These are phyloP conservation scores for Balamuthia mandrillaris DNA, from an alignment of 208 protist genomes.

Conservation along the genomic window DNA sequence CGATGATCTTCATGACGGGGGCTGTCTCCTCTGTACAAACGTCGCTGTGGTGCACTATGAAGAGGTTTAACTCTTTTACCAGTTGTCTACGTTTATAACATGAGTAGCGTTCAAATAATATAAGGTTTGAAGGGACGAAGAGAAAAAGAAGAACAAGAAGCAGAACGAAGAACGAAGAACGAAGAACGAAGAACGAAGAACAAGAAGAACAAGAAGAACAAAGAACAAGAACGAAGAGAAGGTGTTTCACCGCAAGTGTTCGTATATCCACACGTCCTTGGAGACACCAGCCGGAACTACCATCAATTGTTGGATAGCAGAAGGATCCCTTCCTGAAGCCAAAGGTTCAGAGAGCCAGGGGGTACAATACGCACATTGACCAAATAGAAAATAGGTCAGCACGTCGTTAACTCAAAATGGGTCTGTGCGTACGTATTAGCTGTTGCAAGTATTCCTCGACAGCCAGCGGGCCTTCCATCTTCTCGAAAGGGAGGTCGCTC, in stretches of 20 bases:
- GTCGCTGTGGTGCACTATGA: slow-evolving; percentile 14
- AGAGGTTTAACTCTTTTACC: slow-evolving; percentile 14
- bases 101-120: too few relatives aligned
- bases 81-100: too few relatives aligned
- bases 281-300: background rate
- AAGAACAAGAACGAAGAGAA: background rate
- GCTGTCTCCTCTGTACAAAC: slow-evolving; percentile 12
- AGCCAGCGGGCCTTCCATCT: slow-evolving; percentile 22
- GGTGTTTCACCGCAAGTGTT: background rate
- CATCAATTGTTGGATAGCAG: background rate
- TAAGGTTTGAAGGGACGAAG: too few relatives aligned
- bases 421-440: slow-evolving; percentile 10
- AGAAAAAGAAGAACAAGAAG: too few relatives aligned
- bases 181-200: too few relatives aligned
- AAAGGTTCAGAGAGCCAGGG: too few relatives aligned
- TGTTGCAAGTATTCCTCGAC: slow-evolving; percentile 35
- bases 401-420: too few relatives aligned
- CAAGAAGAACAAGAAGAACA: too few relatives aligned
- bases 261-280: slow-evolving; percentile 24
- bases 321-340: slow-evolving; percentile 1
- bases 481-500: background rate
- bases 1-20: slow-evolving; percentile 35
- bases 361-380: too few relatives aligned
- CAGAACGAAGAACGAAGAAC: too few relatives aligned
- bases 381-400: too few relatives aligned